Percentiles rank a stretch among this genome's conserved stretches.
Evolutionary conservation across 352 stramenopile genomes (phyloP).

Genomic region (Phytophthora idaei): DNA sequence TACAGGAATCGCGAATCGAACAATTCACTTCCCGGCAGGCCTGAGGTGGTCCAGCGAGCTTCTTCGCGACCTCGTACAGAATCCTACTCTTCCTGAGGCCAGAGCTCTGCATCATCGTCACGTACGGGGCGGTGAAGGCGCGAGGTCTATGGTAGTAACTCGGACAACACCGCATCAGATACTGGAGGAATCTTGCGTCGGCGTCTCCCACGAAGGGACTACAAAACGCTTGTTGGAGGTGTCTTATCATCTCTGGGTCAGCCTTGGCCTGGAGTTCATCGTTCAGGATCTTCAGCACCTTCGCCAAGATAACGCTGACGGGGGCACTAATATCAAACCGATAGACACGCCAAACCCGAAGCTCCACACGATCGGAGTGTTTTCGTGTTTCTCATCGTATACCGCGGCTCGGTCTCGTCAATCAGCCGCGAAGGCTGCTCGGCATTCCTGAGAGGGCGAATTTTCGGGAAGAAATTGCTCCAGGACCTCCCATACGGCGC

Average conservation of each 20-base stretch:
- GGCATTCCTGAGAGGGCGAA: neutral
- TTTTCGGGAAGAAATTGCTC: neutral
- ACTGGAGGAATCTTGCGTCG: neutral
- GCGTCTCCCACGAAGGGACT: neutral
- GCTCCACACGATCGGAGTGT: neutral
- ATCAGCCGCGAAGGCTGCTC: neutral
- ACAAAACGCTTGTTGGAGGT: neutral
- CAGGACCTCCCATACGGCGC: neutral
- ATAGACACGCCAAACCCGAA: neutral
- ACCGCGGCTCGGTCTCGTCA: neutral
- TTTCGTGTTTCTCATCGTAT: neutral
- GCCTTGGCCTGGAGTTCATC: neutral
- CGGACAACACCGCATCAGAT: neutral
- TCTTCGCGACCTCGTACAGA: neutral
- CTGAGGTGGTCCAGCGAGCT: neutral
- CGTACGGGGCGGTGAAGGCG: neutral
- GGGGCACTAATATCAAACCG: neutral
- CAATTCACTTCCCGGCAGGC: neutral
- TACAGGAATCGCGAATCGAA: neutral
- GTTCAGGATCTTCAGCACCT: neutral
- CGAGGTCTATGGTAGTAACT: neutral
- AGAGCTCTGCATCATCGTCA: neutral
- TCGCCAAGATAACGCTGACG: neutral
- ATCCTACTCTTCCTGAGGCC: neutral
- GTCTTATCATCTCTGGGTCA: neutral